phyloP scores from a whole-genome alignment of 2,329 filamentous ascomycete species.

The Lasiodiplodia hormozganensis region DNA sequence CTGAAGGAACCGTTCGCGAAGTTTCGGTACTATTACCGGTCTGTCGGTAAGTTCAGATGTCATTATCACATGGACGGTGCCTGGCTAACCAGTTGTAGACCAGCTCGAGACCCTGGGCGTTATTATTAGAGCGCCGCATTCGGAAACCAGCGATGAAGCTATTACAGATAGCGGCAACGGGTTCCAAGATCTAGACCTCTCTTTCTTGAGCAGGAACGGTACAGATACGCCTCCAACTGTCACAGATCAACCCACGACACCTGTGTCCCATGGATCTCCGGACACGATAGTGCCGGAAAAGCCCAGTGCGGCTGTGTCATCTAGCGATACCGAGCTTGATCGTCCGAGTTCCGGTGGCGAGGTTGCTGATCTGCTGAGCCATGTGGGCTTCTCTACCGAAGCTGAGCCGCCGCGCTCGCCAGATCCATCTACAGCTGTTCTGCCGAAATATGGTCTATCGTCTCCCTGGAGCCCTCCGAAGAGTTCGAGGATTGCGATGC shows the following conservation, averaged over 20 bases:
- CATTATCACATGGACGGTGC: neutral
- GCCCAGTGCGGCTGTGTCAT: neutral
- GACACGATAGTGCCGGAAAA: neutral
- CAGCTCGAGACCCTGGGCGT: conserved; percentile 29
- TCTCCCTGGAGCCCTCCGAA: conserved; percentile 7
- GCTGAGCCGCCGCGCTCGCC: neutral
- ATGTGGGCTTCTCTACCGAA: neutral
- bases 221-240: neutral
- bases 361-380: neutral
- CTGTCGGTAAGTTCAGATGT: conserved; percentile 33
- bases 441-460: neutral
- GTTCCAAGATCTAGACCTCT: conserved; percentile 16
- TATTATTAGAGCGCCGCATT: neutral
- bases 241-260: neutral
- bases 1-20: conserved; percentile 55
- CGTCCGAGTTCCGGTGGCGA: neutral
- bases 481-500: conserved; percentile 4
- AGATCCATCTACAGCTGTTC: neutral
- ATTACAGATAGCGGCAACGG: conserved; percentile 20
- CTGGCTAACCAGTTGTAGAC: conserved; percentile 22
- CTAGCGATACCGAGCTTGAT: neutral
- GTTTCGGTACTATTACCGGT: conserved; percentile 51
- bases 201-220: neutral
- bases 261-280: neutral
- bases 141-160: neutral